Percentiles rank a stretch among this genome's conserved stretches.
phyloP scores from a whole-genome alignment of 2,329 filamentous ascomycete genomes.

The Colletotrichum camelliae region DNA sequence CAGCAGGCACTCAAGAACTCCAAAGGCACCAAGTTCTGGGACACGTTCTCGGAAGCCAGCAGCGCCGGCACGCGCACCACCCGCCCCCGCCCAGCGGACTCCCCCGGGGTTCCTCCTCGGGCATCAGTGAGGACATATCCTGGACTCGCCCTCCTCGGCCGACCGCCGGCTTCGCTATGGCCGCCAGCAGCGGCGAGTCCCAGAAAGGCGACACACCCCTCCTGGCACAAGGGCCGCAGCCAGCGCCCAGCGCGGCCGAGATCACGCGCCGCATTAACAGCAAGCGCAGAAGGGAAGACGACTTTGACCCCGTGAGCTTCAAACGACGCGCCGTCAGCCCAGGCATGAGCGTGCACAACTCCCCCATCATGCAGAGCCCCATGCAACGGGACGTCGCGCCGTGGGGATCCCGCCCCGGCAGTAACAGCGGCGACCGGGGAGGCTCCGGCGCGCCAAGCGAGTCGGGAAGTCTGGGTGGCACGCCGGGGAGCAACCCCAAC shows the following conservation, averaged over 20 bases:
- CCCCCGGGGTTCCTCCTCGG: slow-evolving; percentile 63
- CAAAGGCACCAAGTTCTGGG: slow-evolving; percentile 77
- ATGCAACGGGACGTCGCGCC: slow-evolving; percentile 72
- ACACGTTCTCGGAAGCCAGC: slow-evolving; percentile 74
- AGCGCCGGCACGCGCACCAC: slow-evolving; percentile 54
- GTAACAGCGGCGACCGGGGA: slow-evolving; percentile 59
- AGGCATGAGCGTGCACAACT: slow-evolving; percentile 89
- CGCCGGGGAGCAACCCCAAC: slow-evolving; percentile 31
- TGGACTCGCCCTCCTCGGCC: slow-evolving; percentile 69
- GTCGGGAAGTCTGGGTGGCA: slow-evolving; percentile 44
- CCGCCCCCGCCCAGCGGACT: slow-evolving; percentile 72
- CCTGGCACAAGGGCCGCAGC: slow-evolving; percentile 35
- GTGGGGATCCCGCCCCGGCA: slow-evolving; percentile 76
- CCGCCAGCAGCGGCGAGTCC: slow-evolving; percentile 22
- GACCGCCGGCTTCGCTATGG: slow-evolving; percentile 36
- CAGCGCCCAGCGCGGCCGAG: slow-evolving; percentile 70
- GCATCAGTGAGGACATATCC: slow-evolving; percentile 71
- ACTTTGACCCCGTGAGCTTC: slow-evolving; percentile 86
- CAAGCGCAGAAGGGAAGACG: slow-evolving; percentile 88
- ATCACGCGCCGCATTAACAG: slow-evolving; percentile 79
- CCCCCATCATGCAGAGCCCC: slow-evolving; percentile 85
- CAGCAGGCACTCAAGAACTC: slow-evolving; percentile 75
- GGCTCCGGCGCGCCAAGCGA: slow-evolving; percentile 59
- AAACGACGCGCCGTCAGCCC: slow-evolving; percentile 92
- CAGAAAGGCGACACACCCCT: slow-evolving; percentile 42